A percentile compares a stretch with the other conserved stretches of the same genome.
phyloP scores from a whole-genome alignment of 106 monocot species.

The Iris macrosiphon region DNA sequence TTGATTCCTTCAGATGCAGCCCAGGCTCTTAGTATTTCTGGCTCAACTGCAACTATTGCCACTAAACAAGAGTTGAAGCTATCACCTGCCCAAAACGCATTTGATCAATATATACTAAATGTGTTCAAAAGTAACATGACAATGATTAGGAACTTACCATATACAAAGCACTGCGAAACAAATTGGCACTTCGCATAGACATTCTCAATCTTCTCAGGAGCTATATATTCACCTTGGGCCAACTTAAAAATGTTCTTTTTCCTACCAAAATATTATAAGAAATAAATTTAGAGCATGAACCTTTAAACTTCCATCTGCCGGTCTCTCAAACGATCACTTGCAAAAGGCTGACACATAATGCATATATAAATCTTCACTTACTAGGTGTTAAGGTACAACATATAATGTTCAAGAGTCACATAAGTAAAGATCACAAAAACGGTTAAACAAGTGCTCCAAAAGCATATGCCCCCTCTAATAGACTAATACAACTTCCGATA shows the following conservation, averaged over 20 bases:
- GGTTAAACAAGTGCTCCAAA: too few species aligned
- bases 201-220: slow-evolving; percentile 99
- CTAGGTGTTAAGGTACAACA: too few species aligned
- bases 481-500: too few species aligned
- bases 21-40: slow-evolving; percentile 14
- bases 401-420: too few species aligned
- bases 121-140: not conserved
- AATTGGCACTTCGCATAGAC: slow-evolving; percentile 97
- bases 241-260: slow-evolving; percentile 99
- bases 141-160: slow-evolving; percentile 43
- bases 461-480: too few species aligned
- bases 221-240: slow-evolving; percentile 97
- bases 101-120: not conserved
- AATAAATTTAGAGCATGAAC: not conserved
- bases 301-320: not conserved
- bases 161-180: slow-evolving; percentile 85
- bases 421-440: too few species aligned
- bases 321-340: too few species aligned
- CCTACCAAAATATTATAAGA: slow-evolving; percentile 30
- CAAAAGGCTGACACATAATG: too few species aligned
- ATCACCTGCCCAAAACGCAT: slow-evolving; percentile 17
- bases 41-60: slow-evolving; percentile 21
- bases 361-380: too few species aligned
- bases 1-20: slow-evolving; percentile 20
- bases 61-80: slow-evolving; percentile 25